A percentile compares a stretch with the other conserved stretches of the same genome.
phyloP scores from a whole-genome alignment of 2,329 filamentous ascomycete genomes.

The Monosporascus cannonballus region DNA sequence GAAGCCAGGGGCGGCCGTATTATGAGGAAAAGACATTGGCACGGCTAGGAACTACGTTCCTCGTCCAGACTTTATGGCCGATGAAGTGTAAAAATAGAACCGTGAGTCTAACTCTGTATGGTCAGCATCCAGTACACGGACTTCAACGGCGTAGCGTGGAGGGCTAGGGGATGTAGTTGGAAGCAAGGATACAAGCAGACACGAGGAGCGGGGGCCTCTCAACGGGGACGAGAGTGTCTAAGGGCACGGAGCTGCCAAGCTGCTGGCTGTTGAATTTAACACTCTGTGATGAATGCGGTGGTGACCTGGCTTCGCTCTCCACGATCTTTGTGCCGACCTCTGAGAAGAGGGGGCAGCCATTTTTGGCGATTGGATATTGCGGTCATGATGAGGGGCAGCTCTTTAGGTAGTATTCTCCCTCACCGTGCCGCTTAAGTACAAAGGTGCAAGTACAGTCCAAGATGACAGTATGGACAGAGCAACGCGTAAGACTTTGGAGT shows the following conservation, averaged over 20 bases:
- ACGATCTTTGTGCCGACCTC: not conserved
- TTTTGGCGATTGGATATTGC: no score
- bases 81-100: not conserved
- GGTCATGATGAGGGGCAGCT: no score
- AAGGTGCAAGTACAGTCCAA: no score
- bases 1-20: conserved; percentile 69
- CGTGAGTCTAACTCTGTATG: not conserved
- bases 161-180: not conserved
- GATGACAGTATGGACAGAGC: no score
- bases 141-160: not conserved
- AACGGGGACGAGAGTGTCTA: no score
- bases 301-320: no score
- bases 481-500: not conserved
- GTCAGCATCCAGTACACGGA: not conserved
- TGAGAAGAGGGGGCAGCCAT: not conserved
- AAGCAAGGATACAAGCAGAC: not conserved
- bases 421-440: no score
- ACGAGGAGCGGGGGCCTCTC: not conserved
- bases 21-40: conserved; percentile 44
- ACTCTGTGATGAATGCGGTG: no score
- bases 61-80: not conserved
- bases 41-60: not conserved
- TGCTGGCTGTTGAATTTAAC: no score
- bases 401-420: no score
- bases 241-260: no score